Evolutionary conservation across 441 rosid species (phyloP).

Genomic region (Populus hybrid): DNA sequence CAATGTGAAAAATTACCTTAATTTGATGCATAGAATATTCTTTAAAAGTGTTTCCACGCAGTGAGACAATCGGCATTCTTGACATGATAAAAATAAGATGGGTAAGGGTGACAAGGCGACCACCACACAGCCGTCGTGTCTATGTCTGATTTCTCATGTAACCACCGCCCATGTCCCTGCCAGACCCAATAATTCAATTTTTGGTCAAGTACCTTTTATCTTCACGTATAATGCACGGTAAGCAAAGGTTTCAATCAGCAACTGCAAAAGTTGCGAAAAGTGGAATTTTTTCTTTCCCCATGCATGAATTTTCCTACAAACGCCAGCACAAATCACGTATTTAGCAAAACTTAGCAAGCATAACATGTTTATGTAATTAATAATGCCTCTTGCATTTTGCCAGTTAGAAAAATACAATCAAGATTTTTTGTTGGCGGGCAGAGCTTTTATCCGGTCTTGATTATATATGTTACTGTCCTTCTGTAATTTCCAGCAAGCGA

Average conservation of each 20-base stretch:
- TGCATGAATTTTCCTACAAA: slow-evolving; percentile 22
- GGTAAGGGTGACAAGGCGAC: slow-evolving; percentile 28
- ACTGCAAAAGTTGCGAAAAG: not conserved
- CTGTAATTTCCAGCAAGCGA: too few relatives aligned
- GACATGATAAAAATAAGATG: slow-evolving; percentile 15
- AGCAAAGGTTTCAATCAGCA: slow-evolving; percentile 13
- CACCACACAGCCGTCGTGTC: slow-evolving; percentile 25
- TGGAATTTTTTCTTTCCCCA: not conserved
- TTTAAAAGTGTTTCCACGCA: slow-evolving; percentile 19
- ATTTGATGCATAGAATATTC: not conserved
- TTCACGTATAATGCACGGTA: slow-evolving; percentile 25
- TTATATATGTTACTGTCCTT: too few relatives aligned
- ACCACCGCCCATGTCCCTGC: not conserved
- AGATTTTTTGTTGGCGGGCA: too few relatives aligned
- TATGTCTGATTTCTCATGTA: slow-evolving; percentile 13
- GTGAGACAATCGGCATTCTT: slow-evolving; percentile 13
- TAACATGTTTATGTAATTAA: too few relatives aligned
- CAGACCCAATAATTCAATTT: slow-evolving; percentile 26
- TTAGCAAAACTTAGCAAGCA: too few relatives aligned
- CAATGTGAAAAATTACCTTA: not conserved
- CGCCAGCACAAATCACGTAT: too few relatives aligned
- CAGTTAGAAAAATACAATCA: too few relatives aligned
- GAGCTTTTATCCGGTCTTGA: too few relatives aligned
- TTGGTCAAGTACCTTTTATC: not conserved
- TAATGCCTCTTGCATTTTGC: too few relatives aligned